Conservation (phyloP, 805 yeast genomes). For the Yamadazyma sp. region DNA sequence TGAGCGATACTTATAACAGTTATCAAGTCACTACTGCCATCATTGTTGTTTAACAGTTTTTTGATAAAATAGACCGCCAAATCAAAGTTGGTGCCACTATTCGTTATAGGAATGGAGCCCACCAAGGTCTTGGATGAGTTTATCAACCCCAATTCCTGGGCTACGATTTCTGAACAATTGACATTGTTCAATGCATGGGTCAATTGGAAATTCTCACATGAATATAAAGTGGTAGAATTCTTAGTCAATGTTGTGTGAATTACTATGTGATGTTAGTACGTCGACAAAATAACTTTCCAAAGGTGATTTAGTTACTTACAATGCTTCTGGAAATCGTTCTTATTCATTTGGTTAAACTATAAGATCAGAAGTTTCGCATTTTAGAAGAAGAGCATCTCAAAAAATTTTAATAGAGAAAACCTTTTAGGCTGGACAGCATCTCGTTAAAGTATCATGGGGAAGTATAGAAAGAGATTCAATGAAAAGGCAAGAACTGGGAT, state of each 20-base stretch:
- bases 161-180: conserved; percentile 51
- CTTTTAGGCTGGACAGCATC: neutral
- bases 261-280: conserved; percentile 29
- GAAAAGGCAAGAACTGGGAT: conserved; percentile 85
- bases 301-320: conserved; percentile 21
- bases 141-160: conserved; percentile 53
- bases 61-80: conserved; percentile 49
- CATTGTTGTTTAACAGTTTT: conserved; percentile 35
- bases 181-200: conserved; percentile 39
- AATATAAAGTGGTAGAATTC: conserved; percentile 59
- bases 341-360: conserved; percentile 12
- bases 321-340: conserved; percentile 19
- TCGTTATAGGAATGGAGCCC: conserved; percentile 33
- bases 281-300: neutral
- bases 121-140: conserved; percentile 45
- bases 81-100: conserved; percentile 26
- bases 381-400: conserved; percentile 6
- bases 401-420: conserved; percentile 3
- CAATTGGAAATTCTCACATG: conserved; percentile 50
- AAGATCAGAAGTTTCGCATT: too few species aligned
- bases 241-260: conserved; percentile 47
- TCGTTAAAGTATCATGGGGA: conserved; percentile 58
- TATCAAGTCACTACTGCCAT: conserved; percentile 47
- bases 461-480: conserved; percentile 74
- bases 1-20: conserved; percentile 51